Evolutionary conservation across 257 asterid genomes (phyloP), one percentile per base, ranked within the genome.

Genomic region (Henckelia pumila): DNA sequence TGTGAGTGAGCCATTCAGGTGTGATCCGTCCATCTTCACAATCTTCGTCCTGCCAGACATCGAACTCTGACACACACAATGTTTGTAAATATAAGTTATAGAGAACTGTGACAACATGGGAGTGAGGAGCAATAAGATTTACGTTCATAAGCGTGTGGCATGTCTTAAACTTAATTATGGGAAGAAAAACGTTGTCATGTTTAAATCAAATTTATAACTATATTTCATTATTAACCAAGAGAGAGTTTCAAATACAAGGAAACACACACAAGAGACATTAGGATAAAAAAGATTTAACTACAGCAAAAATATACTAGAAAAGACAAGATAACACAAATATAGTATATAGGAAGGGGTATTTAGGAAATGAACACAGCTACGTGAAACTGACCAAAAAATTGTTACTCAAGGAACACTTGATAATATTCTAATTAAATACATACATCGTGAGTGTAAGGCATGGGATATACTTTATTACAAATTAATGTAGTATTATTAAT

Each of bases 1-100:
- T 87, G 79, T 92, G 96, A 75, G 89, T 61, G 67, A 75, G 78
- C 95, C 92, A 84, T 52, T 81, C 87, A 19, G 82, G 64, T 7
- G 69, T n/a, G 20, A 77, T 63, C 28, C 29, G 28, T 30, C 72
- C 78, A 59, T 37, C 64, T 59, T 70, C 83, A 9, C 71, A 70
- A 49, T 71, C 86, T 67, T 86, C 92, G 40, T 71, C 82, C 40
- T 13, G 32, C 56, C 73, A 85, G 72, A 58, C 67, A 66, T 84
- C 95, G 37, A 92, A 67, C 74, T 89, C 98, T 92, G 81, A n/a
- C n/a, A 69, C 29, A 58, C 30, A 67, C 61, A 75, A 71, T 21
- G 37, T 61, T 25, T 33, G 53, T 40, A 55, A 61, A 55, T 0
- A 67, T 33, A 13, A 63, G 26, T 37, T 37, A 63, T 3, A 52